Percentiles rank a stretch among this genome's conserved stretches.
Evolutionary conservation across 1,284 basidiomycete genomes (phyloP).

Genomic region (Sporisorium exsertum): DNA sequence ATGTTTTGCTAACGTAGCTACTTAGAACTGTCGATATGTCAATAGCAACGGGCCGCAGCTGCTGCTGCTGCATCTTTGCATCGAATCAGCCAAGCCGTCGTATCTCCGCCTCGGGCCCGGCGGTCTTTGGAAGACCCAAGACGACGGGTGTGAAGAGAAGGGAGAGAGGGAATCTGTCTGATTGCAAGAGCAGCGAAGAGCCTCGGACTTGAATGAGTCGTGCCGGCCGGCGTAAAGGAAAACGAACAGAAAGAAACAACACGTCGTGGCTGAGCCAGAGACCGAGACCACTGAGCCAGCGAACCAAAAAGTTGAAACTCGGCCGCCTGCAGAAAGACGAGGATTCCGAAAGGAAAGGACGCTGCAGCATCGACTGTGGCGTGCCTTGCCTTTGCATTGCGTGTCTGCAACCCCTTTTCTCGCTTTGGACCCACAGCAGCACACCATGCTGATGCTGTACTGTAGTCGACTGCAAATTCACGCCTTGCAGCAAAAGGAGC

Average conservation of each 20-base stretch:
- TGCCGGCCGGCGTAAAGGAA: neutral
- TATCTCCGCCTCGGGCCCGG: conserved; percentile 5
- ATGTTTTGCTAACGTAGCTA: too few species aligned
- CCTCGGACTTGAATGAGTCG: conserved; percentile 1
- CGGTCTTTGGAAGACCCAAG: neutral
- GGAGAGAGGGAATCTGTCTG: neutral
- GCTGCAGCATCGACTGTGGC: neutral
- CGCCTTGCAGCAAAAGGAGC: too few species aligned
- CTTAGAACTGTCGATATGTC: too few species aligned
- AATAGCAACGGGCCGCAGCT: neutral
- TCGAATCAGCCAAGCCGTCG: neutral
- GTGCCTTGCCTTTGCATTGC: neutral
- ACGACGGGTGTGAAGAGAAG: neutral
- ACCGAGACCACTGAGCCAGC: conserved; percentile 9
- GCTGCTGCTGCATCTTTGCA: neutral
- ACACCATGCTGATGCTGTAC: too few species aligned
- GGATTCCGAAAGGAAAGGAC: neutral
- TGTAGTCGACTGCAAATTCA: too few species aligned
- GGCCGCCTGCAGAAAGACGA: neutral
- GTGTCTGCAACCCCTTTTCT: neutral
- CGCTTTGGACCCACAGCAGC: too few species aligned
- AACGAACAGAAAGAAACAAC: neutral
- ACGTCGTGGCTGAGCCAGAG: neutral
- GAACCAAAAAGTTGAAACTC: neutral
- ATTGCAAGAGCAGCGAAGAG: neutral